These are phyloP conservation scores for Podospora anserina DNA, from an alignment of 495 filamentous ascomycete genomes.

Conservation along the genomic window DNA sequence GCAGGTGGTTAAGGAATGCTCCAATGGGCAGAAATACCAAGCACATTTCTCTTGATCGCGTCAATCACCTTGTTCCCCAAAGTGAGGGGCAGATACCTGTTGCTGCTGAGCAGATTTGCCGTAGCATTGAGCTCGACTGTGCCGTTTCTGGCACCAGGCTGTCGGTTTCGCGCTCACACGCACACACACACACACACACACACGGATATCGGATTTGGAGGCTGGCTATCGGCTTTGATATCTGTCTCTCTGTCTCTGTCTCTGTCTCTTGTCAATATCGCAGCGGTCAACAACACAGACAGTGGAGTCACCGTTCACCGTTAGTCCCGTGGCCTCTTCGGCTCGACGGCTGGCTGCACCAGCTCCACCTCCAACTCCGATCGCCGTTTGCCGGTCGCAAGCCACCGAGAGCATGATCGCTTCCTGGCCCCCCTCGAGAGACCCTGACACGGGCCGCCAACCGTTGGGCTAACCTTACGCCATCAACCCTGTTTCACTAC, in stretches of 20 bases:
- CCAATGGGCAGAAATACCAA: conserved; percentile 11
- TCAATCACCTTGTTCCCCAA: background rate
- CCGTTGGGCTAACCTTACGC: background rate
- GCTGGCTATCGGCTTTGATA: background rate
- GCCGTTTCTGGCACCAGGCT: conserved; percentile 4
- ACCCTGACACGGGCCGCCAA: background rate
- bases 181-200: too few species aligned
- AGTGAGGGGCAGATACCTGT: conserved; percentile 3
- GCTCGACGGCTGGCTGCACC: background rate
- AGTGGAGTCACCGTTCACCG: background rate
- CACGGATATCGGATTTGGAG: background rate
- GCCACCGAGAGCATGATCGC: background rate
- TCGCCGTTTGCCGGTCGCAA: background rate
- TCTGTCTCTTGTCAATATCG: too few species aligned
- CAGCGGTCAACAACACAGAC: background rate
- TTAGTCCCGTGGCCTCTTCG: background rate
- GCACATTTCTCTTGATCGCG: background rate
- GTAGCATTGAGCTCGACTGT: background rate
- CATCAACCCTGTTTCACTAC: background rate
- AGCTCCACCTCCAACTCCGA: background rate
- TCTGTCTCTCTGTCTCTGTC: too few species aligned
- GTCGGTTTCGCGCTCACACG: background rate
- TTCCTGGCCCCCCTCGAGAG: too few species aligned
- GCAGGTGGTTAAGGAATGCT: conserved; percentile 6
- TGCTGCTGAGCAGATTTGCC: background rate